Conservation (phyloP, 805 yeast genomes). For the Sugiyamaella chiloensis region DNA sequence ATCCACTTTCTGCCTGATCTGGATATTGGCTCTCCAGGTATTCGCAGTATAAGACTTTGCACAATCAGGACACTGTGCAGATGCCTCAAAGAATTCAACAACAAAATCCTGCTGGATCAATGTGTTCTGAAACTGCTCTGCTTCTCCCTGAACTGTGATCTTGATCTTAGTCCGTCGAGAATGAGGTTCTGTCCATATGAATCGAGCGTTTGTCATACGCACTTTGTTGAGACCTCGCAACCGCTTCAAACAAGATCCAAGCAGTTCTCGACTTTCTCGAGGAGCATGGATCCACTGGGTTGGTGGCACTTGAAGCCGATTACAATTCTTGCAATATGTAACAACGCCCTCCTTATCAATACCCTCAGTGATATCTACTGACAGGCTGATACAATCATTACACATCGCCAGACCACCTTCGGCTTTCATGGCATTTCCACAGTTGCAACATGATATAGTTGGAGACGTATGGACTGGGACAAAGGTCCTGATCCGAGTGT, state of each 20-base stretch:
- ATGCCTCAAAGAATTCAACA: constrained; percentile 88
- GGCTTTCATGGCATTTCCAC: constrained; percentile 96
- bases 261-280: constrained; percentile 80
- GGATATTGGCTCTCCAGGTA: constrained; percentile 98
- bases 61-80: constrained; percentile 98
- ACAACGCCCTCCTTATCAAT: constrained; percentile 79
- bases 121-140: constrained; percentile 67
- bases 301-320: constrained; percentile 89
- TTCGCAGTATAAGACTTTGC: constrained; percentile 95
- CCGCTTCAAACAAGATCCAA: constrained; percentile 82
- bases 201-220: constrained; percentile 86
- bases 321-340: constrained; percentile 95
- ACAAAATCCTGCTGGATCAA: constrained; percentile 92
- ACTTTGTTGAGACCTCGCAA: constrained; percentile 82
- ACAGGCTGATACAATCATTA: constrained; percentile 87
- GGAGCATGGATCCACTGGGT: constrained; percentile 87
- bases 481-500: constrained; percentile 22
- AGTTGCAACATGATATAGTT: constrained; percentile 88
- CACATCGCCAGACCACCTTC: constrained; percentile 89
- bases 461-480: constrained; percentile 49
- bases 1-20: constrained; percentile 93
- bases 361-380: constrained; percentile 88
- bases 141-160: constrained; percentile 95
- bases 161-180: constrained; percentile 90
- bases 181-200: constrained; percentile 99